A percentile compares a stretch with the other conserved stretches of the same genome.
These are phyloP conservation scores for Pleurotus ostreatus DNA, from an alignment of 768 basidiomycete species.

Conservation along the genomic window DNA sequence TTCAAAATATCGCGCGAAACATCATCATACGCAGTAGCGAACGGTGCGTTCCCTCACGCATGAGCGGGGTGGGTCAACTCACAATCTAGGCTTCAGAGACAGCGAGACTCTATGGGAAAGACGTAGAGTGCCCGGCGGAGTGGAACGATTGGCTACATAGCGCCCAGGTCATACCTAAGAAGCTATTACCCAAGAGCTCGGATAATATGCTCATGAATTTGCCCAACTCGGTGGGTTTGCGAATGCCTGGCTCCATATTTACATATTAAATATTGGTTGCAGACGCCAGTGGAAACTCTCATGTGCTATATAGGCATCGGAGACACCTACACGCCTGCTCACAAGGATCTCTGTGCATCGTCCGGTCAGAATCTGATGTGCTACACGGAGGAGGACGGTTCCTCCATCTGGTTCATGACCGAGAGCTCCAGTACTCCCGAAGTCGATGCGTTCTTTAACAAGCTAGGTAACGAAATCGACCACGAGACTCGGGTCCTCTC, in stretches of 20 bases:
- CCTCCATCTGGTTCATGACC: constrained; percentile 89
- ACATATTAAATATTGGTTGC: constrained; percentile 6
- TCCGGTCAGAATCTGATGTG: constrained; percentile 88
- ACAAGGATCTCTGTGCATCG: constrained; percentile 82
- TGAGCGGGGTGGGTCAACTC: constrained; percentile 1
- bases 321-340: constrained; percentile 80
- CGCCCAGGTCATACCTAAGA: constrained; percentile 43
- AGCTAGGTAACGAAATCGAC: constrained; percentile 58
- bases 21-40: constrained; percentile 27
- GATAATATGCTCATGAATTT: constrained; percentile 59
- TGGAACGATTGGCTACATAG: constrained; percentile 64
- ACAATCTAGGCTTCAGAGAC: constrained; percentile 33
- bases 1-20: constrained; percentile 37
- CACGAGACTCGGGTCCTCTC: constrained; percentile 68
- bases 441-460: constrained; percentile 57
- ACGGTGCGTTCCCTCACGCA: constrained; percentile 28
- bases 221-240: constrained; percentile 42
- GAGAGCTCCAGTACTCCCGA: constrained; percentile 48
- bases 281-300: constrained; percentile 69
- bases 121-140: constrained; percentile 58
- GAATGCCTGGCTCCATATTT: not conserved
- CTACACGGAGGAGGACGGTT: constrained; percentile 66
- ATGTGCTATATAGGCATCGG: constrained; percentile 85
- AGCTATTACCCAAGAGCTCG: constrained; percentile 46
- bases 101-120: constrained; percentile 74